A percentile compares a stretch with the other conserved stretches of the same genome.
Evolutionary conservation across 805 yeast species (phyloP).

Genomic region (Kodamaea laetipori): DNA sequence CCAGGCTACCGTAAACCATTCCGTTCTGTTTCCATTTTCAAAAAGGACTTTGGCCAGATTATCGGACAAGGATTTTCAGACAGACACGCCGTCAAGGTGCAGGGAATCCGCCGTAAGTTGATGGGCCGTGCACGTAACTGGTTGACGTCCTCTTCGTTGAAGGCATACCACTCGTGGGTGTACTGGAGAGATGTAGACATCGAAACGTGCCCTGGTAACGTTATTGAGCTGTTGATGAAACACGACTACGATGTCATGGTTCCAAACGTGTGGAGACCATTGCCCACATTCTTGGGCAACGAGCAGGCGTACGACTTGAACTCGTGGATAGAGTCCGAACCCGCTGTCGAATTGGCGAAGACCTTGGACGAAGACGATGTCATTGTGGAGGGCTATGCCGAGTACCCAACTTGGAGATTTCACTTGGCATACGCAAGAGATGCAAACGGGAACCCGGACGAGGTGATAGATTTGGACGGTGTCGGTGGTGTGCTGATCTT

Average conservation of each 20-base stretch:
- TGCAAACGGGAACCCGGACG: constrained; percentile 58
- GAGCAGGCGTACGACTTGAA: constrained; percentile 91
- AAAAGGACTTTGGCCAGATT: constrained; percentile 79
- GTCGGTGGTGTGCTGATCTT: constrained; percentile 85
- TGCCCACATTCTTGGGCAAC: constrained; percentile 85
- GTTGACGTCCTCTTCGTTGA: constrained; percentile 71
- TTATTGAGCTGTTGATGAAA: constrained; percentile 73
- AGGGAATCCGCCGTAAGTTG: constrained; percentile 77
- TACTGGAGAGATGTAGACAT: constrained; percentile 90
- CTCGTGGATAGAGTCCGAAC: constrained; percentile 91
- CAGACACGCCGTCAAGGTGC: constrained; percentile 82
- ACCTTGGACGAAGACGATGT: constrained; percentile 77
- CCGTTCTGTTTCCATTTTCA: constrained; percentile 75
- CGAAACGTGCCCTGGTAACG: constrained; percentile 77
- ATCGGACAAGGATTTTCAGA: constrained; percentile 86
- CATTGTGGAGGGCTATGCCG: constrained; percentile 86
- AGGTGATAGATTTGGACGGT: constrained; percentile 75
- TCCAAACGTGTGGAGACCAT: constrained; percentile 96
- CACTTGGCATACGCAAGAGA: constrained; percentile 76
- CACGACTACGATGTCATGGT: constrained; percentile 69
- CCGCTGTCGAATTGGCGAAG: constrained; percentile 67
- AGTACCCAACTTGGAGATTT: constrained; percentile 82
- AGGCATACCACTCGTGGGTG: constrained; percentile 88
- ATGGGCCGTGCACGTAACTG: constrained; percentile 90
- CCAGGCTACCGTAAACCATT: constrained; percentile 65